Conservation (phyloP, 1,284 basidiomycete genomes). For the Apiotrichum akiyoshidainum region DNA sequence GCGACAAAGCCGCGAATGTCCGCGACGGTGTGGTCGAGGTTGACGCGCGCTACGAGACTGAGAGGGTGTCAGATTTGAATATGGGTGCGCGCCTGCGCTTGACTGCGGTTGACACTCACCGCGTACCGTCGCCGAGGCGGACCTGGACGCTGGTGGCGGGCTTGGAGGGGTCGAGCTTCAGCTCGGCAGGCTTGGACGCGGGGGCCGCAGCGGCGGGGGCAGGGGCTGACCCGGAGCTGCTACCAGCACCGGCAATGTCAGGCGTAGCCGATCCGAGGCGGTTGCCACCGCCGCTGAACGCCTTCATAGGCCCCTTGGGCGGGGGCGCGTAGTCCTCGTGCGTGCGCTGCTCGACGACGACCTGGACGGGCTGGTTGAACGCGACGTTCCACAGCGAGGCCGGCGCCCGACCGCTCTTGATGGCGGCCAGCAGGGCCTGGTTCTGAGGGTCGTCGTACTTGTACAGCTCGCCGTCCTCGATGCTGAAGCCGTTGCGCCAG, state of each 20-base stretch:
- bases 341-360: slow-evolving; percentile 72
- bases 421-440: slow-evolving; percentile 69
- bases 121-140: slow-evolving; percentile 82
- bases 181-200: slow-evolving; percentile 12
- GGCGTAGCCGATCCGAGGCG: slow-evolving; percentile 61
- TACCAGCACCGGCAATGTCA: slow-evolving; percentile 6
- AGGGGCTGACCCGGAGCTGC: slow-evolving; percentile 34
- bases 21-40: slow-evolving; percentile 82
- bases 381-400: slow-evolving; percentile 71
- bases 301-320: slow-evolving; percentile 53
- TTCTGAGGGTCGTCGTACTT: slow-evolving; percentile 80
- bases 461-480: slow-evolving; percentile 85
- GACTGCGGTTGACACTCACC: slow-evolving; percentile 5
- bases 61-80: neutral
- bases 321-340: slow-evolving; percentile 67
- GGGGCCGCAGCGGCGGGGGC: slow-evolving; percentile 25
- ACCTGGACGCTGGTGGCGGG: slow-evolving; percentile 89
- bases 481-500: slow-evolving; percentile 90
- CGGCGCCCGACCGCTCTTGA: slow-evolving; percentile 80
- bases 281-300: slow-evolving; percentile 73
- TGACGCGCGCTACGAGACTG: slow-evolving; percentile 76
- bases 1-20: slow-evolving; percentile 86
- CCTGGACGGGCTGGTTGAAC: slow-evolving; percentile 78
- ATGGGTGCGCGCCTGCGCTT: neutral
- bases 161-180: slow-evolving; percentile 55